Conservation (phyloP, 129 eudicot genomes). For the Oenanthe sinensis region DNA sequence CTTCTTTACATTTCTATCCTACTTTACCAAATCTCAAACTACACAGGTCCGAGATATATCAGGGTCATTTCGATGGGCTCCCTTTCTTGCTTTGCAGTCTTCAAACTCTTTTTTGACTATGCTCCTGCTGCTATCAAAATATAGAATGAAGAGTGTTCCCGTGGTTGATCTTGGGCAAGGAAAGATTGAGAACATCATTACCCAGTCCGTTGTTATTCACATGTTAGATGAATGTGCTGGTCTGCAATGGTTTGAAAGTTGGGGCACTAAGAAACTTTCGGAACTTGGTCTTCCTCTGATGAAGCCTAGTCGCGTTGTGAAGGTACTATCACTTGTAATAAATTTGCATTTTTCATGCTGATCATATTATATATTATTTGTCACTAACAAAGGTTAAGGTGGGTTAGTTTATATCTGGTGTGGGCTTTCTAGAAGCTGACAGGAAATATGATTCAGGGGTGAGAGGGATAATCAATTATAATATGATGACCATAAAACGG, state of each 20-base stretch:
- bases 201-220: slow-evolving; percentile 91
- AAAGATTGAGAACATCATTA: slow-evolving; percentile 67
- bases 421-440: neutral
- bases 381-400: neutral
- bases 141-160: slow-evolving; percentile 96
- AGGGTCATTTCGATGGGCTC: slow-evolving; percentile 97
- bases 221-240: slow-evolving; percentile 89
- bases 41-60: slow-evolving; percentile 77
- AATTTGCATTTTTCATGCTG: neutral
- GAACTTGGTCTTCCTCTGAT: slow-evolving; percentile 87
- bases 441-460: neutral
- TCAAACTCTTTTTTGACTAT: slow-evolving; percentile 82
- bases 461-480: neutral
- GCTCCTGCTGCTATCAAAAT: slow-evolving; percentile 82
- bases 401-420: neutral
- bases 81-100: slow-evolving; percentile 90
- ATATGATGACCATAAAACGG: neutral
- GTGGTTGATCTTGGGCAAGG: slow-evolving; percentile 77
- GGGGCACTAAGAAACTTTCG: slow-evolving; percentile 66
- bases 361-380: neutral
- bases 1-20: neutral
- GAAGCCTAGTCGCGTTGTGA: slow-evolving; percentile 42
- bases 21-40: neutral
- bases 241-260: slow-evolving; percentile 85
- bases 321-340: slow-evolving; percentile 30